Evolutionary conservation across 805 yeast species (phyloP).

Genomic region (Candida argentea): DNA sequence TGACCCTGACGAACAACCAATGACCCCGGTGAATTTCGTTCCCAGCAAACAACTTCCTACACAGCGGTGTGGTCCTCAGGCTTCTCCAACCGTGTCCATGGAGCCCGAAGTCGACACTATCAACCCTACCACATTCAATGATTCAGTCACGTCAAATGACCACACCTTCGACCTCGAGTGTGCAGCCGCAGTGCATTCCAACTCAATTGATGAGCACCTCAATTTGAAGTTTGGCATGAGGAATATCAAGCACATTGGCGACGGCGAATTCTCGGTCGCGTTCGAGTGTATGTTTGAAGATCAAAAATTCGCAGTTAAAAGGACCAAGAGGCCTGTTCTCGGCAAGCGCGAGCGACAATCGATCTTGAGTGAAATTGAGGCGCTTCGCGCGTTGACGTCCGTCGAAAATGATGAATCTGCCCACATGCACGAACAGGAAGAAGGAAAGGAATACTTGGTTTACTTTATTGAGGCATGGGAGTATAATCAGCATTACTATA

Average conservation of each 20-base stretch:
- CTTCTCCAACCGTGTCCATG: not conserved
- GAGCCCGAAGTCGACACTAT: not conserved
- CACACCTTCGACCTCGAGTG: not conserved
- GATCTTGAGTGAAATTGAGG: conserved; percentile 67
- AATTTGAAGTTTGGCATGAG: conserved; percentile 38
- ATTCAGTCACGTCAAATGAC: not conserved
- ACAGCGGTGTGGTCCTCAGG: conserved; percentile 3
- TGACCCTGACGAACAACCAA: no score
- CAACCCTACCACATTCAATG: conserved; percentile 3
- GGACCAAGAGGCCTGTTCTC: conserved; percentile 57
- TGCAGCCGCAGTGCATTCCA: conserved; percentile 1
- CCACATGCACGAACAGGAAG: conserved; percentile 32
- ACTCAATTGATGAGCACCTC: conserved; percentile 33
- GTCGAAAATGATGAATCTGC: conserved; percentile 25
- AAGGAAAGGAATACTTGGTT: conserved; percentile 70
- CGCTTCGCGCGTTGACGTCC: conserved; percentile 37
- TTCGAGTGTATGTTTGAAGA: conserved; percentile 66
- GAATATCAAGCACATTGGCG: conserved; percentile 62
- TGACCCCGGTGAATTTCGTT: conserved; percentile 19
- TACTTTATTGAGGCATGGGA: conserved; percentile 84
- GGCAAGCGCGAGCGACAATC: conserved; percentile 47
- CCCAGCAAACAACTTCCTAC: conserved; percentile 10
- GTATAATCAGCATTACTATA: conserved; percentile 60
- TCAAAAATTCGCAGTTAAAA: conserved; percentile 75
- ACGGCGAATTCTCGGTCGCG: conserved; percentile 86